A percentile compares a stretch with the other conserved stretches of the same genome.
Evolutionary conservation across 208 protist species (phyloP).

Genomic region (Leishmania tropica): DNA sequence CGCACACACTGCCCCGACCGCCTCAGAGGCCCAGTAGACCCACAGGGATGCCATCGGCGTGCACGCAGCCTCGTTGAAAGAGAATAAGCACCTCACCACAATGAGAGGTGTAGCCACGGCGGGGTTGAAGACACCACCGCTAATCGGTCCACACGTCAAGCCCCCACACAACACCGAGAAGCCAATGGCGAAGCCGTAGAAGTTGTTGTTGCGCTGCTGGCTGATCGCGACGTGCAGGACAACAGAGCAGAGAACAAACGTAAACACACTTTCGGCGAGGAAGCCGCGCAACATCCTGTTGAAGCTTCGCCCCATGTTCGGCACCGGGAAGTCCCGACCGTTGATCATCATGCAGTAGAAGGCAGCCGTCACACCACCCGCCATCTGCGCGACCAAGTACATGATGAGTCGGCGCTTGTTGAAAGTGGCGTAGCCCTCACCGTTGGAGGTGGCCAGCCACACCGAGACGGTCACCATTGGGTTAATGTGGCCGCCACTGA

Average conservation of each 20-base stretch:
- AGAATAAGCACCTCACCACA: constrained; percentile 68
- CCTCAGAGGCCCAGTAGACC: constrained; percentile 72
- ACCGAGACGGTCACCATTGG: constrained; percentile 82
- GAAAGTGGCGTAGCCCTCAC: constrained; percentile 43
- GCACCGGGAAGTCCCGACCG: constrained; percentile 60
- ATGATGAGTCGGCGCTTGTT: constrained; percentile 57
- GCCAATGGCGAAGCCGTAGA: constrained; percentile 82
- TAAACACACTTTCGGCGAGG: constrained; percentile 80
- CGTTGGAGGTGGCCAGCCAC: constrained; percentile 59
- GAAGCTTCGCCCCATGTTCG: constrained; percentile 70
- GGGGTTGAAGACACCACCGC: constrained; percentile 82
- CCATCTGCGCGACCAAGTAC: constrained; percentile 80
- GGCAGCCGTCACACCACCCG: constrained; percentile 53
- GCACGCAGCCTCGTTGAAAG: constrained; percentile 42
- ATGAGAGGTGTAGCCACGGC: constrained; percentile 69
- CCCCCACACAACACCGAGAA: constrained; percentile 73
- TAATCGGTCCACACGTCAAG: constrained; percentile 60
- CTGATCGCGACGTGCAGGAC: constrained; percentile 77
- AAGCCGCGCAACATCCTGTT: constrained; percentile 66
- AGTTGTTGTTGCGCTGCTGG: constrained; percentile 72
- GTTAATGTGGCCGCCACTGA: constrained; percentile 86
- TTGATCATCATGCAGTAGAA: constrained; percentile 74
- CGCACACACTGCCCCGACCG: constrained; percentile 63
- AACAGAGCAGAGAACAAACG: constrained; percentile 79
- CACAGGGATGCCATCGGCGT: constrained; percentile 65